These are phyloP conservation scores for Mycosphaerella sp. DNA, from an alignment of 2,329 filamentous ascomycete species.

Conservation along the genomic window DNA sequence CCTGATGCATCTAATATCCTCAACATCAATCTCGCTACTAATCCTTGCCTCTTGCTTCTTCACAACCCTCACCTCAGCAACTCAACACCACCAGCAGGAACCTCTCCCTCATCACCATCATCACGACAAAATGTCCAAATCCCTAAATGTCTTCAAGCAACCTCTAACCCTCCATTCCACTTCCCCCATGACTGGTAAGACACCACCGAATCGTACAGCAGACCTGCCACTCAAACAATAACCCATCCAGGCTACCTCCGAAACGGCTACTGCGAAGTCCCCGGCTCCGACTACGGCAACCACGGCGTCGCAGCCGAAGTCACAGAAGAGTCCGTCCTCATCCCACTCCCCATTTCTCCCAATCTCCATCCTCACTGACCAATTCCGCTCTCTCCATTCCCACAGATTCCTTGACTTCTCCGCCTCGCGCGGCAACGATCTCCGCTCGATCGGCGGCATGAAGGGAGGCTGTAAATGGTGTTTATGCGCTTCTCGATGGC, in stretches of 20 bases:
- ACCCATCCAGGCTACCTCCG: conserved; percentile 47
- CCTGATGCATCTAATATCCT: not conserved
- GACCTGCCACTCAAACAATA: too few species aligned
- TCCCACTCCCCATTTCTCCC: too few species aligned
- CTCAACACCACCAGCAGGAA: conserved; percentile 4
- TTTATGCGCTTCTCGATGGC: conserved; percentile 54
- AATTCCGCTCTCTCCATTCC: not conserved
- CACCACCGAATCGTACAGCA: too few species aligned
- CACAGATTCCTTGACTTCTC: conserved; percentile 53
- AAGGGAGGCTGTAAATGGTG: conserved; percentile 57
- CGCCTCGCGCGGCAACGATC: conserved; percentile 53
- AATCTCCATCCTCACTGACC: not conserved
- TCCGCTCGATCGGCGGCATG: conserved; percentile 48
- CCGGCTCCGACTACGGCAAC: conserved; percentile 51
- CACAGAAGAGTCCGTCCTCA: conserved; percentile 39
- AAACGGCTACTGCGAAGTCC: conserved; percentile 56
- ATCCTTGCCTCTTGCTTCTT: not conserved
- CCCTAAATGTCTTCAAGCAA: conserved; percentile 48
- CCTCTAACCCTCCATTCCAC: conserved; percentile 54
- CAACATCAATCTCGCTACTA: not conserved
- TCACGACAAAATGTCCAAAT: conserved; percentile 32
- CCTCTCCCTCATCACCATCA: conserved; percentile 8
- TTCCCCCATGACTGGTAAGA: conserved; percentile 46
- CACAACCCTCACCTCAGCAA: not conserved
- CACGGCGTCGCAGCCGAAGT: conserved; percentile 55